Evolutionary conservation across 2,329 filamentous ascomycete genomes (phyloP).

Genomic region (Paecilomyces formosus): DNA sequence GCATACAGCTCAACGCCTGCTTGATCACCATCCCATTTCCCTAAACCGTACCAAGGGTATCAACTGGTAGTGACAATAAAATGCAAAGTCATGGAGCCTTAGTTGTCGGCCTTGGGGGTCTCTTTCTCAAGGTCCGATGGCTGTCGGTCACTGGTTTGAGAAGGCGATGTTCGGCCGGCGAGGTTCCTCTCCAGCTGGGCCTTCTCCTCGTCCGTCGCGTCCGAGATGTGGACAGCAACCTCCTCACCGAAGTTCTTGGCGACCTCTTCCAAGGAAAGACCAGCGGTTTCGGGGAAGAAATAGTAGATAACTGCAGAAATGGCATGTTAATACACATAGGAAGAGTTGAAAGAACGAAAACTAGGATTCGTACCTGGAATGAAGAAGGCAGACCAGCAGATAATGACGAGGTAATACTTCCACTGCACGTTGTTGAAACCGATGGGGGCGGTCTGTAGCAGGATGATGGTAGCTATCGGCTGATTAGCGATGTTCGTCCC

Average conservation of each 20-base stretch:
- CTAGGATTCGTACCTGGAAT: conserved; percentile 24
- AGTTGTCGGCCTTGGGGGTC: background rate
- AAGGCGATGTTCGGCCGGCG: background rate
- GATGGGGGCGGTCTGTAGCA: conserved; percentile 41
- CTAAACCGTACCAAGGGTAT: background rate
- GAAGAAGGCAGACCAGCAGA: conserved; percentile 37
- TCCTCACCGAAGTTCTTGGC: conserved; percentile 44
- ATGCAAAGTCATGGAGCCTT: background rate
- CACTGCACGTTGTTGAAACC: conserved; percentile 40
- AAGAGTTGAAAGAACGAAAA: background rate
- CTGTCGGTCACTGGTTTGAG: background rate
- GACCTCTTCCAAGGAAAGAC: conserved; percentile 40
- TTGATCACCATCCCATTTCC: background rate
- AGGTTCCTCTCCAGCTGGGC: conserved; percentile 12
- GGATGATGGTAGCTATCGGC: conserved; percentile 36
- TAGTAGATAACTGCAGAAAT: conserved; percentile 33
- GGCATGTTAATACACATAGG: conserved; percentile 2
- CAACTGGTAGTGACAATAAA: background rate
- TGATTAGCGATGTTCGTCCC: background rate
- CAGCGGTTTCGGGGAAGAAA: conserved; percentile 38
- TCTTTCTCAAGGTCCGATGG: background rate
- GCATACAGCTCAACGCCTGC: background rate
- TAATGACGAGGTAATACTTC: conserved; percentile 46
- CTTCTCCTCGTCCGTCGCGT: conserved; percentile 35
- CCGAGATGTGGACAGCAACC: conserved; percentile 40